Percentiles rank a stretch among this genome's conserved stretches.
These are phyloP conservation scores for Malus hybrid DNA, from an alignment of 331 rosid genomes.

Conservation along the genomic window DNA sequence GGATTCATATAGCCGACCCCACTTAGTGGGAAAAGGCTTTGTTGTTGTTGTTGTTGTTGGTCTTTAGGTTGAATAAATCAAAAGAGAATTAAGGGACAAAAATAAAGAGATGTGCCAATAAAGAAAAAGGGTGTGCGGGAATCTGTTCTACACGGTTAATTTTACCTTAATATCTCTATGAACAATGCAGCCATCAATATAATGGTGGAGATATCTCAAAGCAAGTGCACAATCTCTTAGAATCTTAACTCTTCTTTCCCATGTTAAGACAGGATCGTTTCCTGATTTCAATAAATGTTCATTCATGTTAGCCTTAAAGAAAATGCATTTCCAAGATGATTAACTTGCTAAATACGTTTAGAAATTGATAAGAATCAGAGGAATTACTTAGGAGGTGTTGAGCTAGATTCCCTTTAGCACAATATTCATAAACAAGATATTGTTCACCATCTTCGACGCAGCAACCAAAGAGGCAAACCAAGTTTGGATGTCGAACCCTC, in stretches of 20 bases:
- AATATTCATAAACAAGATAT: conserved; percentile 74
- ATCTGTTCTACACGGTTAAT: background rate
- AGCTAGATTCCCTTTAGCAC: conserved; percentile 72
- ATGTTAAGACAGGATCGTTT: conserved; percentile 40
- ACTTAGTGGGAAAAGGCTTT: too few species aligned
- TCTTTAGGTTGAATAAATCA: background rate
- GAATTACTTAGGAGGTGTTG: conserved; percentile 69
- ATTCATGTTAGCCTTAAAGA: background rate
- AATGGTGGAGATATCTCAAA: conserved; percentile 68
- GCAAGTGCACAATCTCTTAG: conserved; percentile 77
- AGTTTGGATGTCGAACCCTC: conserved; percentile 69
- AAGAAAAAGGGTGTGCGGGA: background rate
- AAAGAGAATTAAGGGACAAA: background rate
- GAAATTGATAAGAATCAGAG: background rate
- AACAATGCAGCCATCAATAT: conserved; percentile 73
- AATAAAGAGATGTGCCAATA: background rate
- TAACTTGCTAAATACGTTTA: background rate
- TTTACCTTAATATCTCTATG: conserved; percentile 90
- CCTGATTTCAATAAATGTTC: conserved; percentile 23
- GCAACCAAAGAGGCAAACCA: conserved; percentile 73
- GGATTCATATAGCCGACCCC: too few species aligned
- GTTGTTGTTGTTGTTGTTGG: too few species aligned
- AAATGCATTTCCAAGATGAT: background rate
- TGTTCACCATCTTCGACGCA: conserved; percentile 59
- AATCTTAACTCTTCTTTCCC: conserved; percentile 63